Evolutionary conservation across 179 eudicot genomes (phyloP), one percentile per base, ranked within the genome.

Genomic region (Corrigiola litoralis): DNA sequence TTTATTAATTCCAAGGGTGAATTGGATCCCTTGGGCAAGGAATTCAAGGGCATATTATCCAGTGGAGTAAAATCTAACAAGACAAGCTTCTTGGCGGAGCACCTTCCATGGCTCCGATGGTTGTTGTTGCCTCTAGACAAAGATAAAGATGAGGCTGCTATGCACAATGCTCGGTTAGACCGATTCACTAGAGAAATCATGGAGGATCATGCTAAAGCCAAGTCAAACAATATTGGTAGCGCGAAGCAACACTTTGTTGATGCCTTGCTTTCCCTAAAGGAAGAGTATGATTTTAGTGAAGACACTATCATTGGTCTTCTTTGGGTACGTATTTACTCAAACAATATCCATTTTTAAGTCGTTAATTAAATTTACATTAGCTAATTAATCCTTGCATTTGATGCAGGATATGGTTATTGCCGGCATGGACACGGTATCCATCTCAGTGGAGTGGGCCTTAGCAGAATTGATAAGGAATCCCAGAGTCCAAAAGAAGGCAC

Each of bases 331-430:
- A 21, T 54, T 1, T 38, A 10, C n/a, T 37, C 8, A n/a, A n/a
- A n/a, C n/a, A n/a, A n/a, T n/a, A n/a, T n/a, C n/a, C n/a, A n/a
- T n/a, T n/a, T n/a, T n/a, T n/a, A n/a, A n/a, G n/a, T n/a, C n/a
- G n/a, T n/a, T n/a, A 47, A 18, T 48, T 48, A 21, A 18, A 17
- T 21, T 23, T 4, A 6, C 25, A 17, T 8, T 46, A 60, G 10
- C 16, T 42, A 7, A 52, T 23, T 5, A 47, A 6, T 27, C 4
- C 17, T 6, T 17, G 32, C 12, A 9, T 49, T 48, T 46, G 53
- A 29, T 64, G 67, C 77, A 88, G 96, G 92, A 86, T 68, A 88
- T 88, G 92, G 85, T 88, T 9, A 77, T 80, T n/a, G 92, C 92
- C 28, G 92, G 92, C 23, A 88, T 77, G 86, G 95, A 88, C 84